Evolutionary conservation across 2,329 filamentous ascomycete species (phyloP), one percentile per base, ranked within the genome.

Genomic region (Neofusicoccum sp.): DNA sequence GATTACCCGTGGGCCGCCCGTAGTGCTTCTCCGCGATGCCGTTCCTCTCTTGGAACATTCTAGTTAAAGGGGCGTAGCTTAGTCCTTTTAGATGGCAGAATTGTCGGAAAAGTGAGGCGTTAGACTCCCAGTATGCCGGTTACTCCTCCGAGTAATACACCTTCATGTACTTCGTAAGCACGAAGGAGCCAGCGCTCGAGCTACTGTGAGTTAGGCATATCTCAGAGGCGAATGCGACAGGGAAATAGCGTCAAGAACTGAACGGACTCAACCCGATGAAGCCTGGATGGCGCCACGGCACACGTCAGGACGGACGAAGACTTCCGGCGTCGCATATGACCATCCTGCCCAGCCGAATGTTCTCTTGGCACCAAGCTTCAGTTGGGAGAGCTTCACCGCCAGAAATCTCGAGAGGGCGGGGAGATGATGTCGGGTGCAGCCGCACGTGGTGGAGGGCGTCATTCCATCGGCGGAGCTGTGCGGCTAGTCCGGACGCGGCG

Each of bases 401-500:
- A 22, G 22, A 22, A 22, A 22, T 22, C 22, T 22, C 22, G 22
- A 22, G 22, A 22, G 22, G 22, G 22, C 22, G 22, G 22, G 22
- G 22, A 22, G 22, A 22, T 22, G 22, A 22, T 22, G 5, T 36
- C 2, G 14, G 41, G 43, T n/a, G 11, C 22, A 22, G 22, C 22
- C 22, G 22, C 22, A 22, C 22, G 22, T 22, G 22, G 22, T 22
- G 22, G 22, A 22, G 22, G 22, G 22, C 22, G 22, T 22, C 22
- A 22, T 22, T 22, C 22, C 22, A 22, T 22, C 22, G 22, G 22
- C 22, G 22, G 22, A 22, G 22, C 22, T 22, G 22, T 22, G 22
- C 54, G 59, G 54, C 59, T 62, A 45, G 54, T 29, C 59, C 39
- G 39, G 16, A 59, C 31, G 43, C 37, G n/a, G 34, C 56, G 8